phyloP scores from a whole-genome alignment of 2,329 filamentous ascomycete genomes.

The Venturia nashicola region DNA sequence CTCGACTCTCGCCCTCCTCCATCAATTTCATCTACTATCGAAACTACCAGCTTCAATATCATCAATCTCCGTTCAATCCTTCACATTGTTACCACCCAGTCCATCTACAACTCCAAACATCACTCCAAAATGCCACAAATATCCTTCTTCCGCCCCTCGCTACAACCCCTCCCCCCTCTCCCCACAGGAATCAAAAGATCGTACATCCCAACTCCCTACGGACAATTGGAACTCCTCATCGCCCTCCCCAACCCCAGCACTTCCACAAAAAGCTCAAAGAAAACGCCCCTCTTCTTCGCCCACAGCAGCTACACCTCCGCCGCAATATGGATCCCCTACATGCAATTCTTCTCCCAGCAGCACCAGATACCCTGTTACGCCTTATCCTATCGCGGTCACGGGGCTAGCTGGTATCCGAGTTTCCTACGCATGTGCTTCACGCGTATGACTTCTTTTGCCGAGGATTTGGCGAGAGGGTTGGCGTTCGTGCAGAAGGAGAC shows the following conservation, averaged over 20 bases:
- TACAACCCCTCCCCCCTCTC: conserved; percentile 15
- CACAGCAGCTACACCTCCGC: conserved; percentile 45
- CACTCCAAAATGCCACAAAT: background rate
- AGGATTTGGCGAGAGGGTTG: conserved; percentile 34
- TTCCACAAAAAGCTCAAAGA: background rate
- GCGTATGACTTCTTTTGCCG: conserved; percentile 28
- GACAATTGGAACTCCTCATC: conserved; percentile 38
- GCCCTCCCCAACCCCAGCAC: conserved; percentile 22
- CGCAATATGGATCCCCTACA: conserved; percentile 40
- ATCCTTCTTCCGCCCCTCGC: conserved; percentile 3
- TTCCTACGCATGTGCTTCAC: conserved; percentile 39
- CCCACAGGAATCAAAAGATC: conserved; percentile 31
- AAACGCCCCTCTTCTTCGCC: conserved; percentile 35
- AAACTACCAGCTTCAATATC: background rate
- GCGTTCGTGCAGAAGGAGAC: conserved; percentile 18
- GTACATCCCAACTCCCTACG: conserved; percentile 32
- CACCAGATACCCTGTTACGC: conserved; percentile 39
- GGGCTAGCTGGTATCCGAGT: conserved; percentile 32
- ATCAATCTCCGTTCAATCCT: background rate
- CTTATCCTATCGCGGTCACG: conserved; percentile 36
- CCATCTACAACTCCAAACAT: background rate
- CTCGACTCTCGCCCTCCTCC: too few species aligned
- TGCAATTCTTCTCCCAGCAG: conserved; percentile 33
- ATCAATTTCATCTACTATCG: too few species aligned
- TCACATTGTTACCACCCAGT: too few species aligned